phyloP scores from a whole-genome alignment of 169 alveolate species.

The Cryptosporidium tyzzeri region DNA sequence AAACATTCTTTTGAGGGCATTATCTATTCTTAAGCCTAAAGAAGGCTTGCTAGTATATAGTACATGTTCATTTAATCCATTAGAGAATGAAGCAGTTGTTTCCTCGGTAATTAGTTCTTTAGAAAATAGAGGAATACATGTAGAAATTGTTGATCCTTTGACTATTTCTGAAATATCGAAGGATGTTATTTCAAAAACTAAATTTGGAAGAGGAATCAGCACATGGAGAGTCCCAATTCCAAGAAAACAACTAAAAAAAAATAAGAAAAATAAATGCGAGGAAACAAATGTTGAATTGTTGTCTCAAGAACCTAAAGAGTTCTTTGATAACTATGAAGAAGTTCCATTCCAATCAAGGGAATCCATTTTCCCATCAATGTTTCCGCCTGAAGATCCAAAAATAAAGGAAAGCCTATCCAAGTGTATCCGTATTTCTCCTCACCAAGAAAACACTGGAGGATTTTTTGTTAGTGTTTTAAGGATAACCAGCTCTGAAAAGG shows the following conservation, averaged over 20 bases:
- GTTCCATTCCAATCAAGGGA: constrained; percentile 79
- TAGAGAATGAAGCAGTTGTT: constrained; percentile 96
- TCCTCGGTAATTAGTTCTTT: constrained; percentile 82
- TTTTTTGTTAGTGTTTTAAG: constrained; percentile 89
- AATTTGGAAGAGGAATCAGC: constrained; percentile 78
- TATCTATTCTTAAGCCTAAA: constrained; percentile 83
- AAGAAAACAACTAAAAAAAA: constrained; percentile 57
- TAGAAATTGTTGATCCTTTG: constrained; percentile 82
- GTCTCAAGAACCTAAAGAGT: constrained; percentile 57
- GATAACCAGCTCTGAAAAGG: constrained; percentile 64
- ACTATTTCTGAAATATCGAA: constrained; percentile 84
- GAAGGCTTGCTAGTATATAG: constrained; percentile 93
- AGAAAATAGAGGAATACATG: constrained; percentile 36
- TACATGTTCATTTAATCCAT: constrained; percentile 94
- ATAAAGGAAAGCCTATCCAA: constrained; percentile 79
- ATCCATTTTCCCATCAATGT: constrained; percentile 79
- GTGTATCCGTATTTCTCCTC: constrained; percentile 91
- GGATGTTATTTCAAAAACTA: constrained; percentile 80
- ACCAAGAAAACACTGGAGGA: constrained; percentile 93
- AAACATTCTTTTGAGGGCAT: constrained; percentile 87
- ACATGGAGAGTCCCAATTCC: constrained; percentile 80
- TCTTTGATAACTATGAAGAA: constrained; percentile 77
- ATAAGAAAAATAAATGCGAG: constrained; percentile 79
- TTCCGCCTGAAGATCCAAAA: constrained; percentile 81
- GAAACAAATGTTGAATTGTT: constrained; percentile 29